phyloP scores from a whole-genome alignment of 305 asterid genomes.

The Rubia peregrina region DNA sequence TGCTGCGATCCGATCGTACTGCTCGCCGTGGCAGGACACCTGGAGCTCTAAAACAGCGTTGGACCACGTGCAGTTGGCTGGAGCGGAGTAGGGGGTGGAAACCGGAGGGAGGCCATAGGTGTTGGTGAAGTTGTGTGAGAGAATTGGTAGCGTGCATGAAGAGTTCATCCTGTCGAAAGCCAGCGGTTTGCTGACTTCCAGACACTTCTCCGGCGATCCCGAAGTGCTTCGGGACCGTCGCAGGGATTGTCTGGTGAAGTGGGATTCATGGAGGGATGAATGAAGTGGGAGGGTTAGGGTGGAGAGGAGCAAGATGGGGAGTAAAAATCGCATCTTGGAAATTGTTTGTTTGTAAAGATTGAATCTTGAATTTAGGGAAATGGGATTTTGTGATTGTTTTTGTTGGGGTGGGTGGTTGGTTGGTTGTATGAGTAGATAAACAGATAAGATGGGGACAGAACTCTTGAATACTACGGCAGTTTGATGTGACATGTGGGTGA shows the following conservation, averaged over 20 bases:
- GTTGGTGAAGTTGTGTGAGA: conserved; percentile 57
- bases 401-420: not conserved
- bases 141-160: conserved; percentile 48
- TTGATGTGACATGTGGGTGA: not conserved
- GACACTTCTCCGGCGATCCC: conserved; percentile 31
- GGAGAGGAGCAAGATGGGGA: conserved; percentile 24
- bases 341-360: not conserved
- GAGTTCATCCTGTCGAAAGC: conserved; percentile 39
- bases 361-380: not conserved
- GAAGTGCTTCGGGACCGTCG: not conserved
- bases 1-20: conserved; percentile 73
- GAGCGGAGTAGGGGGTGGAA: conserved; percentile 45
- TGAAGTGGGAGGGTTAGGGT: conserved; percentile 17
- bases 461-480: not conserved
- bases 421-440: not conserved
- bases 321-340: conserved; percentile 24
- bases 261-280: conserved; percentile 24
- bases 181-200: conserved; percentile 50
- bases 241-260: conserved; percentile 22
- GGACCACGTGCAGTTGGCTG: conserved; percentile 61
- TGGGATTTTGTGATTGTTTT: not conserved
- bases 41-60: conserved; percentile 46
- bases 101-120: conserved; percentile 57
- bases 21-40: conserved; percentile 51
- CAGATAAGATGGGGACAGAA: conserved; percentile 3